Conservation (phyloP, 768 basidiomycete genomes). For the Filobasidium floriforme region DNA sequence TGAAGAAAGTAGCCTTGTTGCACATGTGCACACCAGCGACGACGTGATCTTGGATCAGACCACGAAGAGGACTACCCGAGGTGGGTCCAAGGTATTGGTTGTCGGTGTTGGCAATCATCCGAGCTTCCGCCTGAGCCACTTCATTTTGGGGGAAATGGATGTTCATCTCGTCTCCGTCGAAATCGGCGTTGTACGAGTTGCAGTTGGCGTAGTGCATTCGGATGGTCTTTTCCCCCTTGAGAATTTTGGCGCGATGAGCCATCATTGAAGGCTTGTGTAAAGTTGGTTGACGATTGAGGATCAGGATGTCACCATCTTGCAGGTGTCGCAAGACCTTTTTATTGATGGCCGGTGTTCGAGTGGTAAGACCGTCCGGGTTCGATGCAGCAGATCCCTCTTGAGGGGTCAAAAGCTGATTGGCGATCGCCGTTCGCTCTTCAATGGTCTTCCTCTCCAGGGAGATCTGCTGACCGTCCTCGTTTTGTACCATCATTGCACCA, state of each 20-base stretch:
- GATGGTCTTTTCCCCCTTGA: slow-evolving; percentile 96
- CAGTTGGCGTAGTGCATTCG: slow-evolving; percentile 99
- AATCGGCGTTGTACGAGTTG: slow-evolving; percentile 95
- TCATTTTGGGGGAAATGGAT: slow-evolving; percentile 99
- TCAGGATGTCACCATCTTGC: slow-evolving; percentile 85
- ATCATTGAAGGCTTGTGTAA: slow-evolving; percentile 99
- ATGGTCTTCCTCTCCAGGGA: slow-evolving; percentile 74
- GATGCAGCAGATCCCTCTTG: slow-evolving; percentile 57
- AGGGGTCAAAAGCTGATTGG: slow-evolving; percentile 88
- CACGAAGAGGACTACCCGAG: slow-evolving; percentile 92
- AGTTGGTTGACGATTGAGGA: slow-evolving; percentile 95
- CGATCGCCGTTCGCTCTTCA: slow-evolving; percentile 88
- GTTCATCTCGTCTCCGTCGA: slow-evolving; percentile 98
- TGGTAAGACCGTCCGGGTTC: slow-evolving; percentile 52
- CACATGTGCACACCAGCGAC: slow-evolving; percentile 99
- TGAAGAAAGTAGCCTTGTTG: slow-evolving; percentile 86
- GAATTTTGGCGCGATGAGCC: slow-evolving; percentile 84
- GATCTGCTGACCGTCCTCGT: slow-evolving; percentile 83
- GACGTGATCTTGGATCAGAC: slow-evolving; percentile 96
- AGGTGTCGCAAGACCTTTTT: slow-evolving; percentile 98
- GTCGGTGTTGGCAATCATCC: slow-evolving; percentile 91
- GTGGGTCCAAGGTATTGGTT: slow-evolving; percentile 99
- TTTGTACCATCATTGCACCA: slow-evolving; percentile 88
- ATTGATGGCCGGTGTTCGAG: slow-evolving; percentile 71
- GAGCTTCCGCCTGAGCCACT: slow-evolving; percentile 86